Evolutionary conservation across 768 basidiomycete genomes (phyloP), one percentile per base, ranked within the genome.

Genomic region (Pulveroboletus sp.): DNA sequence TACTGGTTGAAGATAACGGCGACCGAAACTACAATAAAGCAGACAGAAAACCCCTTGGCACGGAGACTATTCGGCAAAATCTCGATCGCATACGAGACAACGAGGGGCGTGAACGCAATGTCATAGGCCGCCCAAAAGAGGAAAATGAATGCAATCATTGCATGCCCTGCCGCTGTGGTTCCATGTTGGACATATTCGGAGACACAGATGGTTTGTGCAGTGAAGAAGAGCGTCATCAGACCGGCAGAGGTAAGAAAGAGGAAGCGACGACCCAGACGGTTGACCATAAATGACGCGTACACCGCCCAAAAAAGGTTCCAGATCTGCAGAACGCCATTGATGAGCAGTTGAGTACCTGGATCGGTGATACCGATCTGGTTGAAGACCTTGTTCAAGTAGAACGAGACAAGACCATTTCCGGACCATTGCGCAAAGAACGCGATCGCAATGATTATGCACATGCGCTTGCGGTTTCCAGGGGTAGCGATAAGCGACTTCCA

Each of bases 41-140:
- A 89, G 47, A 92, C 60, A 55, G 77, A 85, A 73, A 90, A 84
- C 45, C 90, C 89, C 75, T 91, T 93, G 55, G 90, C 90, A 66
- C 91, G 90, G 49, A 94, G 73, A 27, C 73, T 69, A 72, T 77
- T 92, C 6, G 91, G 91, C 45, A 94, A 72, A 69, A 94, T 94
- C 68, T 95, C 93, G 55, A 93, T 78, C 38, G 90, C 87, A 72
- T 94, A 93, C 0, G 85, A 80, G 47, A 92, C 84, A 56, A 91
- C 85, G 51, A 94, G 84, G 9, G 92, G 91, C 5, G 87, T 84
- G 74, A 90, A 92, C 16, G 89, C 89, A 37, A 93, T 61, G 61
- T 91, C 87, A 63, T 90, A 92, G 43, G 78, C 72, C 10, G 82
- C 82, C 62, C 87, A 89, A 73, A 81, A 91, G 48, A 91, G 65